phyloP scores from a whole-genome alignment of 2,329 filamentous ascomycete species.

The Monosporascus cannonballus region DNA sequence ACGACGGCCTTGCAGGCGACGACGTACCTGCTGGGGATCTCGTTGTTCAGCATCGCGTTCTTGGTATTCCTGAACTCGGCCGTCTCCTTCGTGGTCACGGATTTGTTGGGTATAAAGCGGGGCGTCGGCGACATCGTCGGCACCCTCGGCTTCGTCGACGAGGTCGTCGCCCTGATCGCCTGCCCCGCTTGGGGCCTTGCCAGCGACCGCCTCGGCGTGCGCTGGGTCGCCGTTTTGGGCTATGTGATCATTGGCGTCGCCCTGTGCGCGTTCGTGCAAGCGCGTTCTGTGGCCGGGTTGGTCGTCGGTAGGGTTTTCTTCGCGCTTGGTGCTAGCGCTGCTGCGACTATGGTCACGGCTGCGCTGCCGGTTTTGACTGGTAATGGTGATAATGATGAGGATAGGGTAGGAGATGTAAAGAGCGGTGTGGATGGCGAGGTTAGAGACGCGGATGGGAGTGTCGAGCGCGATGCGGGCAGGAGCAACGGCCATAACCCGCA shows the following conservation, averaged over 20 bases:
- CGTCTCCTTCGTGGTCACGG: constrained; percentile 78
- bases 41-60: constrained; percentile 82
- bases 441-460: constrained; percentile 8
- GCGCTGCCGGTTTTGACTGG: constrained; percentile 70
- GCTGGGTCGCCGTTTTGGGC: constrained; percentile 67
- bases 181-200: constrained; percentile 75
- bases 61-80: constrained; percentile 85
- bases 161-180: constrained; percentile 73
- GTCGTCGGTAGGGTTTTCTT: constrained; percentile 81
- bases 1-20: constrained; percentile 58
- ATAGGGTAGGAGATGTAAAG: constrained; percentile 15
- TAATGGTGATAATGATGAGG: constrained; percentile 32
- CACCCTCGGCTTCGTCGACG: constrained; percentile 79
- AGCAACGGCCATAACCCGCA: constrained; percentile 34
- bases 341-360: constrained; percentile 94
- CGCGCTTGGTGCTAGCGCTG: constrained; percentile 84
- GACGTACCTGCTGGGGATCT: constrained; percentile 75
- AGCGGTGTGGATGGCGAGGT: constrained; percentile 9
- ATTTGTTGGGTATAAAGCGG: constrained; percentile 68
- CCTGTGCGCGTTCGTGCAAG: constrained; percentile 77
- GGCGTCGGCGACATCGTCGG: constrained; percentile 76
- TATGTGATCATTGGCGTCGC: constrained; percentile 76
- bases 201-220: constrained; percentile 71
- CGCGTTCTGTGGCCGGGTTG: constrained; percentile 76
- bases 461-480: constrained; percentile 23